Percentiles rank a stretch among this genome's conserved stretches.
These are phyloP conservation scores for Trichocladium uniseriatum DNA, from an alignment of 495 filamentous ascomycete genomes.

Conservation along the genomic window DNA sequence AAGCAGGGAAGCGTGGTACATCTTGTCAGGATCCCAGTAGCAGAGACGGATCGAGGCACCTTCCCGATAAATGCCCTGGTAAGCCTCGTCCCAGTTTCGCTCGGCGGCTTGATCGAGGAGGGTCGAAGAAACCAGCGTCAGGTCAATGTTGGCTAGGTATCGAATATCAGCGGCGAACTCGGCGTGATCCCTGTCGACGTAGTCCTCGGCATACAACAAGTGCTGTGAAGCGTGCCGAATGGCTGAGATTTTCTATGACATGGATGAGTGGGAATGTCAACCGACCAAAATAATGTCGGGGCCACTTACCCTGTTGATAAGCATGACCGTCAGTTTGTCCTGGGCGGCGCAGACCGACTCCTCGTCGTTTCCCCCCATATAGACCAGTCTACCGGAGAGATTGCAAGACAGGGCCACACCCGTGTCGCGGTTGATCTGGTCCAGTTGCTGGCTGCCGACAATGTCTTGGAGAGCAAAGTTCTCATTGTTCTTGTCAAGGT, in stretches of 20 bases:
- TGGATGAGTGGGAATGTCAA: background rate
- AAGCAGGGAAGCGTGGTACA: slow-evolving; percentile 2
- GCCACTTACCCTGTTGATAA: slow-evolving; percentile 29
- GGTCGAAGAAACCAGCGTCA: slow-evolving; percentile 8
- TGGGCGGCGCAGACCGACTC: slow-evolving; percentile 16
- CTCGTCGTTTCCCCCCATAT: slow-evolving; percentile 24
- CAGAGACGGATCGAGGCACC: slow-evolving; percentile 18
- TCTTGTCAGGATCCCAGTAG: slow-evolving; percentile 1
- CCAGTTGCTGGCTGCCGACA: slow-evolving; percentile 10
- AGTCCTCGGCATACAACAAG: slow-evolving; percentile 32
- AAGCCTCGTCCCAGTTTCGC: slow-evolving; percentile 1
- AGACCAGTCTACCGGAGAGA: slow-evolving; percentile 20
- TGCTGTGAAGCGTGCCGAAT: slow-evolving; percentile 7
- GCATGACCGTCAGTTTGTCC: slow-evolving; percentile 30
- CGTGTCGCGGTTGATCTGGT: slow-evolving; percentile 19
- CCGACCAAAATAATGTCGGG: too few relatives aligned
- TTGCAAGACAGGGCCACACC: slow-evolving; percentile 19
- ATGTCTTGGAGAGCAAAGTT: slow-evolving; percentile 10
- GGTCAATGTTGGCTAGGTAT: slow-evolving; percentile 26
- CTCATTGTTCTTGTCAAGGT: slow-evolving; percentile 11
- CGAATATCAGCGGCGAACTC: slow-evolving; percentile 16
- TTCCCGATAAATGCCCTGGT: slow-evolving; percentile 11
- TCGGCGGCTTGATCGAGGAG: slow-evolving; percentile 5
- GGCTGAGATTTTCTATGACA: background rate
- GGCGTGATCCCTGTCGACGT: slow-evolving; percentile 2